Percentiles rank a stretch among this genome's conserved stretches.
Evolutionary conservation across 2,329 filamentous ascomycete species (phyloP).

Genomic region (Epicoccum sorghinum): DNA sequence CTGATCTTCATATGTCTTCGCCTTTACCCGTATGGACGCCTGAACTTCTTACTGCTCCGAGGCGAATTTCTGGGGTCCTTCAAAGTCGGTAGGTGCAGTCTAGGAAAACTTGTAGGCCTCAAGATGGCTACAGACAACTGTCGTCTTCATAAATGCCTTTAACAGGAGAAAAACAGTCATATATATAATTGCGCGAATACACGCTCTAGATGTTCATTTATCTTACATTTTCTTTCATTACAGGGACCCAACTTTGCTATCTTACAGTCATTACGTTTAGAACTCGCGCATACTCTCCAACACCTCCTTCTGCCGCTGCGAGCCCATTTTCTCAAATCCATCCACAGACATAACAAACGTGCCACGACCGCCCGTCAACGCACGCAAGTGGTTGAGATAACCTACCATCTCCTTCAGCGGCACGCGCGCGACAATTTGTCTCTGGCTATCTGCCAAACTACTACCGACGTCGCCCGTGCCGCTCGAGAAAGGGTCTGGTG

Average conservation of each 20-base stretch:
- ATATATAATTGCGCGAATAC: too few species aligned
- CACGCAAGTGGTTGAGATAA: constrained; percentile 86
- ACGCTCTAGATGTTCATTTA: too few species aligned
- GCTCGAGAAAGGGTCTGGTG: constrained; percentile 78
- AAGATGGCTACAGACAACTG: too few species aligned
- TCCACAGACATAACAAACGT: constrained; percentile 78
- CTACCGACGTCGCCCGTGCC: constrained; percentile 26
- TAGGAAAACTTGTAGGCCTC: too few species aligned
- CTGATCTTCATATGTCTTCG: too few species aligned
- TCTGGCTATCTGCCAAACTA: constrained; percentile 36
- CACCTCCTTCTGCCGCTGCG: constrained; percentile 64
- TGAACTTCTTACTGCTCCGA: too few species aligned
- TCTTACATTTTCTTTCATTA: too few species aligned
- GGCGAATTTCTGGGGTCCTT: too few species aligned
- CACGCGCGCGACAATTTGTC: constrained; percentile 80
- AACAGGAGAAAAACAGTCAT: too few species aligned
- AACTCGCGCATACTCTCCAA: constrained; percentile 48
- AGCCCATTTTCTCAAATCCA: constrained; percentile 70
- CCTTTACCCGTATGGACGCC: too few species aligned
- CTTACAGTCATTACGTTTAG: not conserved
- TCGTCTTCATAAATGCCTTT: too few species aligned
- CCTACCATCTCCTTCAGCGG: constrained; percentile 97
- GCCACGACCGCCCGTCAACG: constrained; percentile 83
- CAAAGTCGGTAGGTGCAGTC: too few species aligned
- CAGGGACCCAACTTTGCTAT: not conserved